These are phyloP conservation scores for Alliaria petiolata DNA, from an alignment of 345 rosid genomes.

Conservation along the genomic window DNA sequence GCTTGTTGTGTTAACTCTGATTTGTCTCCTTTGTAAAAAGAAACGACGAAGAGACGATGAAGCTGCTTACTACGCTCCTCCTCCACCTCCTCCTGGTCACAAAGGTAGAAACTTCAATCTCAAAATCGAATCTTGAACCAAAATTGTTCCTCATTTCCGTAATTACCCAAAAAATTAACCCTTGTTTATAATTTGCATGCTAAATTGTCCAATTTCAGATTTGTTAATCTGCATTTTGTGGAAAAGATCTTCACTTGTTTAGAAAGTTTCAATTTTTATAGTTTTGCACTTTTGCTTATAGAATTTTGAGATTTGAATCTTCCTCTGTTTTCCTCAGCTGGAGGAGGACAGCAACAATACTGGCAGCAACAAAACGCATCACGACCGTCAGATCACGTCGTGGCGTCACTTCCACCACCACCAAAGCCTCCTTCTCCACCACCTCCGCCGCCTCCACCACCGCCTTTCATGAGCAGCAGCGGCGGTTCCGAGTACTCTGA, in stretches of 20 bases:
- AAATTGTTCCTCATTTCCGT: neutral
- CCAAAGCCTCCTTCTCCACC: constrained; percentile 43
- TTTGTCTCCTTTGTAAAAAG: constrained; percentile 56
- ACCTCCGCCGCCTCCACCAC: constrained; percentile 39
- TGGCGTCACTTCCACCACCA: constrained; percentile 34
- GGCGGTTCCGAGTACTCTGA: constrained; percentile 65
- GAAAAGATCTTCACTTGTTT: neutral
- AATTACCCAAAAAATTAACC: neutral
- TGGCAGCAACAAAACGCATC: constrained; percentile 74
- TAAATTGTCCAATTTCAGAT: neutral
- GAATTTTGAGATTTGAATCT: neutral
- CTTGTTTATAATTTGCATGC: constrained; percentile 3
- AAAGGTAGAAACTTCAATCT: constrained; percentile 12
- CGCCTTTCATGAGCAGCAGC: constrained; percentile 51
- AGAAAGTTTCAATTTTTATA: too few species aligned
- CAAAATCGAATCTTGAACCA: neutral
- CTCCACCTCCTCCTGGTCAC: constrained; percentile 45
- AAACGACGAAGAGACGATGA: constrained; percentile 48
- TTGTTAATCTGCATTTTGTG: neutral
- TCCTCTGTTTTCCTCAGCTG: constrained; percentile 36
- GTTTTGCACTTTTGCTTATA: neutral
- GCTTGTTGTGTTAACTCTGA: constrained; percentile 39
- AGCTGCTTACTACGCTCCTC: constrained; percentile 46
- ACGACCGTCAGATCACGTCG: constrained; percentile 39
- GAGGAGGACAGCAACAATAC: constrained; percentile 43